These are phyloP conservation scores for Scheffersomyces titani DNA, from an alignment of 1,139 yeast genomes.

Conservation along the genomic window DNA sequence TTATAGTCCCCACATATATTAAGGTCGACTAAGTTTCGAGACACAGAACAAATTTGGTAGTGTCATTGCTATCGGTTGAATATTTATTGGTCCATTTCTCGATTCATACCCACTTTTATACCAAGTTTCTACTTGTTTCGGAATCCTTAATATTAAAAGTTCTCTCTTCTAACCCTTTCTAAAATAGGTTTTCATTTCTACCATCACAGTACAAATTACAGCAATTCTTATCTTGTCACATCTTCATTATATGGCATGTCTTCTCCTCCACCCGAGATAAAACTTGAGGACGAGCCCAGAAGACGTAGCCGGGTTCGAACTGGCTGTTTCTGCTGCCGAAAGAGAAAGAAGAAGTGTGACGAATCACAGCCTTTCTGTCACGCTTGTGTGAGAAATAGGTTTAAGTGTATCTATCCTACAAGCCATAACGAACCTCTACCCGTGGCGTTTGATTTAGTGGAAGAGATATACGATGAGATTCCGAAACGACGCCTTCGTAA, in stretches of 20 bases:
- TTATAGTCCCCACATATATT: not conserved
- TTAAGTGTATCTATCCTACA: conserved; percentile 44
- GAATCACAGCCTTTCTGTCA: conserved; percentile 40
- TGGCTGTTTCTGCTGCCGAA: conserved; percentile 50
- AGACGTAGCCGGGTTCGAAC: conserved; percentile 33
- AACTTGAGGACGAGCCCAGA: not conserved
- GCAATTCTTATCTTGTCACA: not conserved
- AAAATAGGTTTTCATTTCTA: not conserved
- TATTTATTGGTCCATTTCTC: not conserved
- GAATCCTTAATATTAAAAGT: too few relatives aligned
- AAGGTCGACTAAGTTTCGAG: not conserved
- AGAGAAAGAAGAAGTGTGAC: conserved; percentile 53
- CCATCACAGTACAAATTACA: not conserved
- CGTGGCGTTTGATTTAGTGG: conserved; percentile 21
- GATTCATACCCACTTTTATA: not conserved
- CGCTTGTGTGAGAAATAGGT: conserved; percentile 37
- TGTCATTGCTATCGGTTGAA: not conserved
- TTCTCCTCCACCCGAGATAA: not conserved
- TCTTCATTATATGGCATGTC: not conserved
- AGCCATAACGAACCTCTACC: conserved; percentile 30
- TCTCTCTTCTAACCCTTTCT: not conserved
- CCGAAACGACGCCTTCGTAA: conserved; percentile 4
- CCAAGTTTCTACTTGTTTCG: not conserved
- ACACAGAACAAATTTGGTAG: not conserved
- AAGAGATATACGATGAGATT: conserved; percentile 11